Base-by-base conservation (phyloP, 2,329 filamentous ascomycete genomes). In the Parastagonospora avenae region DNA sequence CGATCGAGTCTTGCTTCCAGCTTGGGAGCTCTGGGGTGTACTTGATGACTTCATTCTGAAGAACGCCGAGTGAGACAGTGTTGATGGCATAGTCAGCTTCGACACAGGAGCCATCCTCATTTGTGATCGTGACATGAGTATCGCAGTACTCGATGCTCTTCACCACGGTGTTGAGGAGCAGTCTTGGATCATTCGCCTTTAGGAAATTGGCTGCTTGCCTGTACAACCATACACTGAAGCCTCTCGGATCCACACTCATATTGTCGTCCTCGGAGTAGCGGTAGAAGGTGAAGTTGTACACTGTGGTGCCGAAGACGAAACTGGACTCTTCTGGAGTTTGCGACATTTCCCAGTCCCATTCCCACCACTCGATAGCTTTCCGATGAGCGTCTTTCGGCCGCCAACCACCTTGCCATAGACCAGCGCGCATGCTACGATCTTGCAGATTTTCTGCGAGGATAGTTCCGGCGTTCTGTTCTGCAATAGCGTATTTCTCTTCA, bases 41-140 rank as follows among this genome's bases (percentile, higher is more conserved):
- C 0, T 71, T 67, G 1, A 89, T 79, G 0, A 75, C 78, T 2
- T 84, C 77, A 54, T 84, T 82, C 63, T 90, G 87, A 1, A 90
- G 74, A 0, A 90, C 86, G 1, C 87, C 87, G 0, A 90, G 71
- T 39, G 85, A 87, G 67, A 90, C 89, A 0, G 86, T 90, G 60
- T 80, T 82, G 53, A 90, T 81, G 1, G 85, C 86, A 55, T 86
- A 85, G 6, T 82, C 80, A 1, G 85, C 85, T 39, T 77, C 68
- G 15, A 87, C 73, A 57, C 85, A 87, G 46, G 71, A 78, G 2
- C 82, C 84, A 48, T 85, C 79, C 2, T 77, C 69, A 24, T 78
- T 81, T 42, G 76, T 68, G 9, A 88, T 71, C 1, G 74, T 82
- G 1, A 88, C 84, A 2, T 80, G 79, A 1, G 77, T 59, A 3